phyloP scores from a whole-genome alignment of 2,329 filamentous ascomycete species.

The Colletotrichum eremochloae region DNA sequence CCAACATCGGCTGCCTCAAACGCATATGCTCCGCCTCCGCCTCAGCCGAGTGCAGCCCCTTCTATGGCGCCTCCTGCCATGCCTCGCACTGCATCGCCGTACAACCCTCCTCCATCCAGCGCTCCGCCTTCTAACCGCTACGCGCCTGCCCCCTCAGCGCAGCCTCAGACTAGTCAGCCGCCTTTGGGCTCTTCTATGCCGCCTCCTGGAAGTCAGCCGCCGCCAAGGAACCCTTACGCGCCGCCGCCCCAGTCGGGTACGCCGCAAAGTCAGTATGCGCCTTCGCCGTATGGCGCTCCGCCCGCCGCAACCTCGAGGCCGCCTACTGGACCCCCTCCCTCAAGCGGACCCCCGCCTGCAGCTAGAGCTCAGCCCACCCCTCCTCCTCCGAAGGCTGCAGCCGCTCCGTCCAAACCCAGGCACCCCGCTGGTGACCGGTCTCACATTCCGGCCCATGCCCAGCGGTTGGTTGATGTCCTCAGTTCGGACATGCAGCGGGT shows the following conservation, averaged over 20 bases:
- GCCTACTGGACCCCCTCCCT: conserved; percentile 57
- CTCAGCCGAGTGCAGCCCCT: conserved; percentile 49
- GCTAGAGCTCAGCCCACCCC: conserved; percentile 55
- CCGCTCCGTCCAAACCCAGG: conserved; percentile 69
- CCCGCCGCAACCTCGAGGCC: conserved; percentile 52
- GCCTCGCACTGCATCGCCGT: conserved; percentile 85
- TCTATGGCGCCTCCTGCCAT: conserved; percentile 62
- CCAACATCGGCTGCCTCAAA: conserved; percentile 71
- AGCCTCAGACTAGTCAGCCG: conserved; percentile 62
- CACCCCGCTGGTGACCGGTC: conserved; percentile 89
- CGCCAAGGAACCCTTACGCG: conserved; percentile 56
- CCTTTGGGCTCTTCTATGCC: conserved; percentile 53
- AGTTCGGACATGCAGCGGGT: conserved; percentile 89
- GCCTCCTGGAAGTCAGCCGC: conserved; percentile 59
- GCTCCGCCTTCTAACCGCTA: conserved; percentile 82
- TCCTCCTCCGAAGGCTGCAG: conserved; percentile 60
- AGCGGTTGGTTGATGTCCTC: conserved; percentile 85
- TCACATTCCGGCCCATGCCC: conserved; percentile 84
- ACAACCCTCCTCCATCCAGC: conserved; percentile 81
- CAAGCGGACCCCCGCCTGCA: conserved; percentile 48
- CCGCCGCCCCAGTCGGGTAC: conserved; percentile 62
- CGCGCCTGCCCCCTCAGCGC: conserved; percentile 74
- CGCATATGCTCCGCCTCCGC: conserved; percentile 73
- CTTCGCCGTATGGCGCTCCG: conserved; percentile 62
- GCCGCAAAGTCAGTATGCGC: conserved; percentile 71